Base-by-base conservation (phyloP, 306 rosid species). In the Quercus glauca region DNA sequence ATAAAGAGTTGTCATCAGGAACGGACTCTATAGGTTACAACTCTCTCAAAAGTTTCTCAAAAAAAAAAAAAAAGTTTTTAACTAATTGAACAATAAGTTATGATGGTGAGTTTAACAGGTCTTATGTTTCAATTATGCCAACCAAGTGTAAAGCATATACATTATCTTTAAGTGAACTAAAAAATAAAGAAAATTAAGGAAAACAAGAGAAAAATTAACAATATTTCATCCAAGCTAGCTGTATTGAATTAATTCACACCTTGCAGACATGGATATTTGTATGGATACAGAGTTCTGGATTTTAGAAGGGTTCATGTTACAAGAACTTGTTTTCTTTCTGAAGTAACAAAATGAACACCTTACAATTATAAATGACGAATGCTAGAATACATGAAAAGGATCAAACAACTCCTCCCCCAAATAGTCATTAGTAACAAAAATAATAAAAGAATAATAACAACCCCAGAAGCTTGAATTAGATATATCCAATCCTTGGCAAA, bases 381-480 rank as follows among this genome's bases (percentile, higher is more conserved):
- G 17, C 41, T 29, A 57, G 5, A 56, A 31, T 25, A 83, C 69
- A 58, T 45, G 79, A 73, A 72, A 71, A 35, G 1, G n/a, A 45
- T 60, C 63, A 64, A 43, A 58, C 18, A 58, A 25, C n/a, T 77
- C 45, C 69, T 55, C 72, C 31, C 82, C 69, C 70, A 64, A 80
- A 74, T 70, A 75, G 74, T 74, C 26, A 73, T 41, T 23, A 59
- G 25, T 19, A 43, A 58, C 74, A 83, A 69, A 78, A 76, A 41
- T 29, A 8, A 53, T 20, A 17, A 74, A 57, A 59, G 43, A 68
- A 37, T 53, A 68, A 28, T 56, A 59, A 41, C 5, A 26, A 52
- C 56, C 51, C 49, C 73, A 72, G 11, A 79, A 15, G 56, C 63
- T n/a, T 29, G 25, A 71, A 80, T 53, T 52, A 80, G 51, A 61